These are phyloP conservation scores for Globisporangium nagaii DNA, from an alignment of 352 stramenopile genomes.

Conservation along the genomic window DNA sequence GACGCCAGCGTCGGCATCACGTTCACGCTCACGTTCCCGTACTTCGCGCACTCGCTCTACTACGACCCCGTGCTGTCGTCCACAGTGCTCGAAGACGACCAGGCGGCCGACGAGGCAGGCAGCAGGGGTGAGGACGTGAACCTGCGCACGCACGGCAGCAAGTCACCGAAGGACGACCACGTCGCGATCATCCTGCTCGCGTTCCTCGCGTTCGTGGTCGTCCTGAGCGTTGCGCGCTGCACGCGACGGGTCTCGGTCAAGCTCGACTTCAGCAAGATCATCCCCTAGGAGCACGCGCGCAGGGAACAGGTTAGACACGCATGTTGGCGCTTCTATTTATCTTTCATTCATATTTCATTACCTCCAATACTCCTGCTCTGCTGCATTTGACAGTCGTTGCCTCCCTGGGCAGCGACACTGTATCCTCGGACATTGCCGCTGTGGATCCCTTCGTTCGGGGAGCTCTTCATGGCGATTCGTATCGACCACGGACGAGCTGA, in stretches of 20 bases:
- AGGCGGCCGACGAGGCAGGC: background rate
- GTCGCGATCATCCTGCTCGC: background rate
- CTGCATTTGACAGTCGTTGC: no score
- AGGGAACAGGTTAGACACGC: no score
- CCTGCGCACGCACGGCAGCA: background rate
- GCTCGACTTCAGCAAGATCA: background rate
- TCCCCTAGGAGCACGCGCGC: no score
- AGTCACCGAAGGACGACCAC: background rate
- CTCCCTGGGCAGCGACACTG: no score
- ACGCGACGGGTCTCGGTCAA: background rate
- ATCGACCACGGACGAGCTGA: background rate
- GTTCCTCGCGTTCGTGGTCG: background rate
- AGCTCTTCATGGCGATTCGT: background rate
- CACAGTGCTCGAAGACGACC: background rate
- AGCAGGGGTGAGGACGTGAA: background rate
- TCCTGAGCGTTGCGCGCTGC: background rate
- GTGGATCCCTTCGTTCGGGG: background rate
- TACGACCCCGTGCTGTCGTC: conserved; percentile 1
- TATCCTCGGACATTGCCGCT: no score
- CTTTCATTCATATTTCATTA: background rate
- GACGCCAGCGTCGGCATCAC: conserved; percentile 2
- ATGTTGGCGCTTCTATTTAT: conserved; percentile 1
- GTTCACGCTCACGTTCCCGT: conserved; percentile 10
- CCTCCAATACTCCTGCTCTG: background rate
- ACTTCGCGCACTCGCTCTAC: background rate